Base-by-base conservation (phyloP, 768 basidiomycete species). In the Leccinum incarnatum region DNA sequence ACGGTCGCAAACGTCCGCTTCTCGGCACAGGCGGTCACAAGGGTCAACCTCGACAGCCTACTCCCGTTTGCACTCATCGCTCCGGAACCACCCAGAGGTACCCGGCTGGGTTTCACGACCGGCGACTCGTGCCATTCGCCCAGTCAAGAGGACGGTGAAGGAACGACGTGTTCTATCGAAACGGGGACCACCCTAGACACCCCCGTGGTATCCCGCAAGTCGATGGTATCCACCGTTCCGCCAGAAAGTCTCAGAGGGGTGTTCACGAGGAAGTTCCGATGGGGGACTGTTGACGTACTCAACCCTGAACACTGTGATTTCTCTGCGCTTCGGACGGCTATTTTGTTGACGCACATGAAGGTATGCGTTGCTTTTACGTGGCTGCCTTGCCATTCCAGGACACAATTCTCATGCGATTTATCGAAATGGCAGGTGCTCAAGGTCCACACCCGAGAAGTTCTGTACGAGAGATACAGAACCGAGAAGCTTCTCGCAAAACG, bases 401-500 rank as follows among this genome's bases (percentile, higher is more conserved):
- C 23, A 54, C 40, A 40, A 36, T 54, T 27, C 46, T 62, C 32
- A 59, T 57, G 2, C 42, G 37, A 10, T 53, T 49, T 61, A 55
- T 57, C 5, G 21, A 62, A 56, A 54, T 61, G 57, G 23, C 69
- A 94, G 91, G 79, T 89, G 67, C 79, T 96, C 60, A 93, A 92
- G 76, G 83, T 78, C 48, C 86, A 85, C 58, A 95, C 94, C 32
- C 87, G 87, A 65, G 91, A 96, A 71, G 90, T 93, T 57, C 75
- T 95, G 74, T 98, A 98, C 72, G 95, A 98, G 78, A 88, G 87
- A 66, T 98, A 88, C 74, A 81, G 95, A 68, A 95, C 92, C 1
- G 93, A 94, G 77, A 93, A 93, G 74, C 82, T 95, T 56, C 83
- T 95, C 19, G 91, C 90, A 48, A 83, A 91, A 63, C 88, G 93